Conservation (phyloP, 805 yeast genomes). For the Candida berthetii region DNA sequence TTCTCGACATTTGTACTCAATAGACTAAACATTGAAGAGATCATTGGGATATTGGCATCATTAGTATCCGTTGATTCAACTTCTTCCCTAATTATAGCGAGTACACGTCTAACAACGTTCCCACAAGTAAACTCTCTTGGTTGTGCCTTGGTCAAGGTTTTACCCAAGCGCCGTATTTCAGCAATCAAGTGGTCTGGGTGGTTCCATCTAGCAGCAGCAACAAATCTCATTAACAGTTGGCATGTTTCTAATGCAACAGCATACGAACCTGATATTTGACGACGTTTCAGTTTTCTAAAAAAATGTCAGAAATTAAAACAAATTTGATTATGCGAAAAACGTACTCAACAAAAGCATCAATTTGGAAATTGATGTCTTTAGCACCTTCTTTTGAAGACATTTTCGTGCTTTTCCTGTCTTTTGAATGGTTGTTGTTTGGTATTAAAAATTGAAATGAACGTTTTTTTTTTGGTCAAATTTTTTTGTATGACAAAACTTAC, state of each 20-base stretch:
- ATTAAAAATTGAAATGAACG: neutral
- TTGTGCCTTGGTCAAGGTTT: conserved; percentile 65
- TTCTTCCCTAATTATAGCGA: conserved; percentile 85
- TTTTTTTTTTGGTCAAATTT: too few species aligned
- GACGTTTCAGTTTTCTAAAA: conserved; percentile 58
- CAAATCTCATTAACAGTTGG: conserved; percentile 78
- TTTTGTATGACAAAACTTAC: too few species aligned
- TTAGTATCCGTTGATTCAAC: conserved; percentile 38
- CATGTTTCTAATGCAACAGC: conserved; percentile 83
- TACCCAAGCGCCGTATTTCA: conserved; percentile 71
- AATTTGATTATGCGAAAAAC: too few species aligned
- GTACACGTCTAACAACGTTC: conserved; percentile 82
- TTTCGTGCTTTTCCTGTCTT: too few species aligned
- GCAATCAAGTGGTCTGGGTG: conserved; percentile 65
- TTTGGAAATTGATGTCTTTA: conserved; percentile 31
- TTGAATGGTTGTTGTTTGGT: neutral
- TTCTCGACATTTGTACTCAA: conserved; percentile 43
- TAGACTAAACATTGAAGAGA: conserved; percentile 82
- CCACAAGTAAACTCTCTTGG: conserved; percentile 89
- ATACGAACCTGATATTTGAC: conserved; percentile 78
- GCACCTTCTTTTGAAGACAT: conserved; percentile 12
- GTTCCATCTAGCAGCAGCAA: conserved; percentile 86
- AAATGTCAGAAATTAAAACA: conserved; percentile 1
- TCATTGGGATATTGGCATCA: conserved; percentile 41
- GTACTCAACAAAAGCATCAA: conserved; percentile 36